phyloP scores from a whole-genome alignment of 176 grass and related monocot genomes.

The Ananas comosus region DNA sequence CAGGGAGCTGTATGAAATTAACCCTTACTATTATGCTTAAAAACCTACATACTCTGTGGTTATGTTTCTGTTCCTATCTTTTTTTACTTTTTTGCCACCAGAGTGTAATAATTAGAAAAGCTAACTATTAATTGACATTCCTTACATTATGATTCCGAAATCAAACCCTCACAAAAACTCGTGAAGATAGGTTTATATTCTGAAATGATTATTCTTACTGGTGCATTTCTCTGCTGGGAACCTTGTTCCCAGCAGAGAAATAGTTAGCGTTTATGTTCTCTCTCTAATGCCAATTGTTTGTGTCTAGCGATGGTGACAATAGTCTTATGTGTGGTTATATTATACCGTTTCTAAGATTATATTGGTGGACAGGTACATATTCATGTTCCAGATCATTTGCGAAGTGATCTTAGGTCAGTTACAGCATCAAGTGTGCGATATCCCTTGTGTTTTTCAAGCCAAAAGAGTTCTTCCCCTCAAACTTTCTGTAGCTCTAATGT shows the following conservation, averaged over 20 bases:
- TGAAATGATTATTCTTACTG: too few relatives aligned
- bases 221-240: too few relatives aligned
- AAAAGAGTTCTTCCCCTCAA: background rate
- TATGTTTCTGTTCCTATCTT: background rate
- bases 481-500: background rate
- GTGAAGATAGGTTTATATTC: background rate
- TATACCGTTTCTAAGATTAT: background rate
- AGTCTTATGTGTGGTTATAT: background rate
- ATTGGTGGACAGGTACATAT: background rate
- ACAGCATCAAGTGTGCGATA: background rate
- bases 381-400: background rate
- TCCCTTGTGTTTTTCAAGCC: slow-evolving; percentile 19
- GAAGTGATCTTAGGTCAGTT: background rate
- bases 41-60: too few relatives aligned
- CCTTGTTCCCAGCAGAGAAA: too few relatives aligned
- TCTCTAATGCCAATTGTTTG: background rate
- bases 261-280: too few relatives aligned
- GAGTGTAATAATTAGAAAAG: background rate
- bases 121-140: background rate
- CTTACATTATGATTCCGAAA: background rate
- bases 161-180: background rate
- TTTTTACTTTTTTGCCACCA: background rate
- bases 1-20: too few relatives aligned
- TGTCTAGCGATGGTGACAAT: background rate
- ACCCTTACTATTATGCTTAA: too few relatives aligned